Conservation (phyloP, 2,329 filamentous ascomycete genomes). For the Talaromyces sp. region DNA sequence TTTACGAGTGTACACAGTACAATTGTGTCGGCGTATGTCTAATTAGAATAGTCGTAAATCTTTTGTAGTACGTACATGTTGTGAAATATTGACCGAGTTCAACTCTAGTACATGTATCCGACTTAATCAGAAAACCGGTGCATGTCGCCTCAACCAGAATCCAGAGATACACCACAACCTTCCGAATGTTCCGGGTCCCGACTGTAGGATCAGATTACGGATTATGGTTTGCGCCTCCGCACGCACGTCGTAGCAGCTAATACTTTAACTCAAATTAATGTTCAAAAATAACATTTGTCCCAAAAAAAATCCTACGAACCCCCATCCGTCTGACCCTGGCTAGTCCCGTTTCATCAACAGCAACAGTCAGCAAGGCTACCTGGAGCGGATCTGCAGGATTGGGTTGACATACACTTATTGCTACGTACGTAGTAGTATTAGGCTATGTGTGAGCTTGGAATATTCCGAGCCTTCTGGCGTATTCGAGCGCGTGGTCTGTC, state of each 20-base stretch:
- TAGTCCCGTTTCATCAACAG: not conserved
- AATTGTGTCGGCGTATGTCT: too few relatives aligned
- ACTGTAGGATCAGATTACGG: not conserved
- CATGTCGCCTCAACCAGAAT: not conserved
- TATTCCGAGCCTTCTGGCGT: not conserved
- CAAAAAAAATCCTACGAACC: too few relatives aligned
- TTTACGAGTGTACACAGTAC: too few relatives aligned
- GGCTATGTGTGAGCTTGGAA: not conserved
- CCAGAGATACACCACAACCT: not conserved
- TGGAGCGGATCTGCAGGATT: not conserved
- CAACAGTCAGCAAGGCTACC: not conserved
- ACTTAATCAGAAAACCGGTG: not conserved
- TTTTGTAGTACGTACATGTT: too few relatives aligned
- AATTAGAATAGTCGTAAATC: too few relatives aligned
- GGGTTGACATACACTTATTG: not conserved
- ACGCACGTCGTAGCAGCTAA: too few relatives aligned
- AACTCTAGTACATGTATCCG: too few relatives aligned
- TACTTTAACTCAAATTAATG: too few relatives aligned
- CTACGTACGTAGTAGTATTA: too few relatives aligned
- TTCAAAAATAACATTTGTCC: too few relatives aligned
- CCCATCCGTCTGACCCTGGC: not conserved
- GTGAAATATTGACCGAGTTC: too few relatives aligned
- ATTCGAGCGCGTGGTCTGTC: not conserved
- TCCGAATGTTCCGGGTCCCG: not conserved
- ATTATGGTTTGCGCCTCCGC: not conserved